These are phyloP conservation scores for Phlebopus sp. DNA, from an alignment of 1,284 basidiomycete species.

Conservation along the genomic window DNA sequence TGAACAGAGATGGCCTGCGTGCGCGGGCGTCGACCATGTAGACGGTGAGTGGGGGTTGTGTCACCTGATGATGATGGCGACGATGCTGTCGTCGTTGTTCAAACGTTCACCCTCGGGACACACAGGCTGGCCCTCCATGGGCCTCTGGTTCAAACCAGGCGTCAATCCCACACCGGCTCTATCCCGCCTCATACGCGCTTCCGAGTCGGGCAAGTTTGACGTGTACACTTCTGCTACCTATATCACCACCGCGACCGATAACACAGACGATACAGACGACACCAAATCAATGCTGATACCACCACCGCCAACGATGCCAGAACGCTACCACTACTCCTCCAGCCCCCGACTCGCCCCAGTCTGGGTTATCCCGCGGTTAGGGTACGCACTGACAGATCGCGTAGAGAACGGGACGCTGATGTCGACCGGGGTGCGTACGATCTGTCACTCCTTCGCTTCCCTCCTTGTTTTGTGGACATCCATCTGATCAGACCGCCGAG, in stretches of 20 bases:
- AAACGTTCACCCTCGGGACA: no score
- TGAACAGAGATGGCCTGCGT: slow-evolving; percentile 25
- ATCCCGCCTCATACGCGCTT: slow-evolving; percentile 46
- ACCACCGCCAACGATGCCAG: slow-evolving; percentile 59
- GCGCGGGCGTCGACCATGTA: slow-evolving; percentile 17
- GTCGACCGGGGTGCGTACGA: slow-evolving; percentile 67
- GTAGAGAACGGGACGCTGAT: slow-evolving; percentile 55
- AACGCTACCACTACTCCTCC: slow-evolving; percentile 70
- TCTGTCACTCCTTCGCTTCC: background rate
- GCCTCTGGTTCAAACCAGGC: slow-evolving; percentile 65
- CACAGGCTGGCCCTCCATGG: slow-evolving; percentile 81
- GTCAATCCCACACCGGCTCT: slow-evolving; percentile 56
- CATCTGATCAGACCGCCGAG: background rate
- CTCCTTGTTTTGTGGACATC: no score
- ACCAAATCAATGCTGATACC: background rate
- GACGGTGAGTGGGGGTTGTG: no score
- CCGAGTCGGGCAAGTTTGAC: slow-evolving; percentile 53
- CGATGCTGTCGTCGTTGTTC: no score
- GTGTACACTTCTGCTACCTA: slow-evolving; percentile 72
- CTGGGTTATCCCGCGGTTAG: slow-evolving; percentile 78
- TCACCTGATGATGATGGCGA: no score
- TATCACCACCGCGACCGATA: background rate
- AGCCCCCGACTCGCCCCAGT: slow-evolving; percentile 77
- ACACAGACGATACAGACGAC: background rate
- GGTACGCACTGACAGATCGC: slow-evolving; percentile 66